A percentile compares a stretch with the other conserved stretches of the same genome.
Evolutionary conservation across 257 asterid species (phyloP).

Genomic region (Nicotiana tomentosiformis): DNA sequence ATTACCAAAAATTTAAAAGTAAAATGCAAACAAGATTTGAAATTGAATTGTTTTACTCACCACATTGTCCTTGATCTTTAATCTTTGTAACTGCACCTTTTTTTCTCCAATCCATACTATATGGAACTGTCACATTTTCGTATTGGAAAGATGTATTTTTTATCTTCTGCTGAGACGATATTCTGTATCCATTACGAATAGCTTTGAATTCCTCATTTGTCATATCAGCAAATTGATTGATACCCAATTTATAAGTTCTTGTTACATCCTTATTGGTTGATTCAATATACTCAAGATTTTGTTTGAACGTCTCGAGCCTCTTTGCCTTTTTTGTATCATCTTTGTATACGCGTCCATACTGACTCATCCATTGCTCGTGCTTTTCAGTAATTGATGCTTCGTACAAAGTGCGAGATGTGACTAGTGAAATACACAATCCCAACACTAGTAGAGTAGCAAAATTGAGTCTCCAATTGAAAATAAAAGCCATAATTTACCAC

Average conservation of each 20-base stretch:
- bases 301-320: constrained; percentile 22
- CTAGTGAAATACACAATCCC: constrained; percentile 8
- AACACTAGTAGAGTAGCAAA: constrained; percentile 13
- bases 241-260: constrained; percentile 24
- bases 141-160: constrained; percentile 14
- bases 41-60: neutral
- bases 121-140: constrained; percentile 22
- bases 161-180: neutral
- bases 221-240: constrained; percentile 32
- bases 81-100: constrained; percentile 24
- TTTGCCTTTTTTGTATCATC: constrained; percentile 20
- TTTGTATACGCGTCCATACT: constrained; percentile 22
- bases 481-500: neutral
- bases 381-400: constrained; percentile 15
- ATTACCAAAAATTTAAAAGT: neutral
- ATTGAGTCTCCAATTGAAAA: neutral
- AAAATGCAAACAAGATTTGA: neutral
- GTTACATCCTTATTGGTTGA: constrained; percentile 10
- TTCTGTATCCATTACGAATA: constrained; percentile 21
- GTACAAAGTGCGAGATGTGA: constrained; percentile 6
- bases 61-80: constrained; percentile 19
- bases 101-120: constrained; percentile 30
- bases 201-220: constrained; percentile 23
- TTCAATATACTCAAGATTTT: constrained; percentile 31
- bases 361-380: constrained; percentile 31